These are phyloP conservation scores for Lenzites betulinus DNA, from an alignment of 768 basidiomycete genomes.

Conservation along the genomic window DNA sequence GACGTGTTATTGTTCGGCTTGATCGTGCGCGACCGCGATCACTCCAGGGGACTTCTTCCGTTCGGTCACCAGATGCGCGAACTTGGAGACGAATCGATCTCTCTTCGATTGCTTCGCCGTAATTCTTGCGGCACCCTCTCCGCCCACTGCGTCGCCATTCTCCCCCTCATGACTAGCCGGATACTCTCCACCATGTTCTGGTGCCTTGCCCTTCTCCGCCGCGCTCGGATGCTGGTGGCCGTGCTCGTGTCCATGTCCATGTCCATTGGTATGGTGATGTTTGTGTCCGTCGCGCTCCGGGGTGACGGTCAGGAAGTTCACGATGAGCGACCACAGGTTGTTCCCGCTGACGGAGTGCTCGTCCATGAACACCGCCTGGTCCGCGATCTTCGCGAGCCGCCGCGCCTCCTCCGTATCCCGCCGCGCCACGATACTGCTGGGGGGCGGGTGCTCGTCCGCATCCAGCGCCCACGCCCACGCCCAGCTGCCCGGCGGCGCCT, in stretches of 20 bases:
- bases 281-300: constrained; percentile 41
- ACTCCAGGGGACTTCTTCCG: constrained; percentile 15
- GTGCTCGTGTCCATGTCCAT: not conserved
- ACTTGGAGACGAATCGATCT: constrained; percentile 23
- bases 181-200: not conserved
- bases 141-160: not conserved
- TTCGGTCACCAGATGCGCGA: constrained; percentile 25
- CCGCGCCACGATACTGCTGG: constrained; percentile 88
- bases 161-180: not conserved
- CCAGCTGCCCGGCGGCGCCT: constrained; percentile 55
- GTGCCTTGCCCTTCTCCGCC: no score
- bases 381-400: constrained; percentile 71
- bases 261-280: not conserved
- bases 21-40: not conserved
- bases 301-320: constrained; percentile 60
- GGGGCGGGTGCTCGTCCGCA: constrained; percentile 80
- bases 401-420: constrained; percentile 84
- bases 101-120: constrained; percentile 1
- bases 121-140: not conserved
- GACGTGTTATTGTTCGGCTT: not conserved
- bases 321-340: constrained; percentile 67
- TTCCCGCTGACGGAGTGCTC: constrained; percentile 64
- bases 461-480: constrained; percentile 87
- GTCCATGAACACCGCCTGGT: constrained; percentile 60
- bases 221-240: not conserved